A percentile compares a stretch with the other conserved stretches of the same genome.
phyloP scores from a whole-genome alignment of 2,329 filamentous ascomycete genomes.

The Botrytis porri region DNA sequence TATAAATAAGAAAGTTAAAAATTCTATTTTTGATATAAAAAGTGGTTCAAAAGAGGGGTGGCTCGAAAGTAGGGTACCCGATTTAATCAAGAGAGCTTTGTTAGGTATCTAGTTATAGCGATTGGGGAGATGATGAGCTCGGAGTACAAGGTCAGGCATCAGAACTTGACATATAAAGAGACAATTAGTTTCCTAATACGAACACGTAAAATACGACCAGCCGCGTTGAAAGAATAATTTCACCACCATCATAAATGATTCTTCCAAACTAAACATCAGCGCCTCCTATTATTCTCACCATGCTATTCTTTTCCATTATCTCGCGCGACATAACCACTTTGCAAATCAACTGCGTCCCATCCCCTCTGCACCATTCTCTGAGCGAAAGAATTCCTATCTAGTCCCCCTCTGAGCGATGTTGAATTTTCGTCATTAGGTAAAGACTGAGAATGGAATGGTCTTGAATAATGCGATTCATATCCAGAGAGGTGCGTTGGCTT shows the following conservation, averaged over 20 bases:
- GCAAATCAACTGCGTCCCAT: neutral
- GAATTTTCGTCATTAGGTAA: neutral
- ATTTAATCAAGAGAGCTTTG: neutral
- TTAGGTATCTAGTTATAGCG: neutral
- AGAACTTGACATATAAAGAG: too few relatives aligned
- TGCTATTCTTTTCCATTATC: neutral
- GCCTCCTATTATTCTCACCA: neutral
- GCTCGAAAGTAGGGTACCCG: too few relatives aligned
- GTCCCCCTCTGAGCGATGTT: neutral
- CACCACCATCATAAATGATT: neutral
- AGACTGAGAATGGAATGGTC: neutral
- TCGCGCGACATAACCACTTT: neutral
- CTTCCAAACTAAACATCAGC: neutral
- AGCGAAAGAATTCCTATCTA: neutral
- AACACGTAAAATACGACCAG: neutral
- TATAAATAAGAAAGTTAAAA: too few relatives aligned
- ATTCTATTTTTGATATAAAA: too few relatives aligned
- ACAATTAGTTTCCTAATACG: neutral
- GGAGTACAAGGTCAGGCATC: too few relatives aligned
- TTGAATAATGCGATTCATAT: neutral
- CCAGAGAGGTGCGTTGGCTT: neutral
- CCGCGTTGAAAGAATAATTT: neutral
- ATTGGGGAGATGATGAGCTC: neutral
- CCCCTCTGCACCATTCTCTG: neutral
- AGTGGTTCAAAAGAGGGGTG: too few relatives aligned